phyloP scores from a whole-genome alignment of 257 asterid species.

The Verbena officinalis region DNA sequence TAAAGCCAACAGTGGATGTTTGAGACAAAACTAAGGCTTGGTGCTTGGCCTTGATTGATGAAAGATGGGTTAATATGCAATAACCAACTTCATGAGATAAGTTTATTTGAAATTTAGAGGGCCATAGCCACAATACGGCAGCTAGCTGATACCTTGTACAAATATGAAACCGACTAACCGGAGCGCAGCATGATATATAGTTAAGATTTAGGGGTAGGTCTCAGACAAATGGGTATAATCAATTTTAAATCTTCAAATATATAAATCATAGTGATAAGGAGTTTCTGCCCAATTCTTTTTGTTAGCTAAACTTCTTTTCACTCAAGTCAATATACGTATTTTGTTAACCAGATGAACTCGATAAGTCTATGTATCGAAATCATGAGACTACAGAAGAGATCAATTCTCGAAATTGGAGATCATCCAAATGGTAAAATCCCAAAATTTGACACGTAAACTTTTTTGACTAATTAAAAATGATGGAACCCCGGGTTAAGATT shows the following conservation, averaged over 20 bases:
- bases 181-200: neutral
- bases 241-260: neutral
- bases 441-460: neutral
- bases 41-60: neutral
- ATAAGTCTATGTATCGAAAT: neutral
- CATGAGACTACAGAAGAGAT: neutral
- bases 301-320: neutral
- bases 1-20: neutral
- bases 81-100: constrained; percentile 6
- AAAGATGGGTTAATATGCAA: neutral
- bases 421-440: neutral
- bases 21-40: neutral
- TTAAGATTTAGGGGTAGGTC: neutral
- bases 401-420: constrained; percentile 6
- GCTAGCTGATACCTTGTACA: neutral
- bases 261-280: neutral
- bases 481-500: neutral
- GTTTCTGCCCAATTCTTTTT: neutral
- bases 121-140: constrained; percentile 1
- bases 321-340: neutral
- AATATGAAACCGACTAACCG: neutral
- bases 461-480: constrained; percentile 9
- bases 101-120: neutral
- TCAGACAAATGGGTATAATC: neutral
- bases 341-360: neutral